Conservation (phyloP, 306 rosid species). For the Gastrolobium villosum region DNA sequence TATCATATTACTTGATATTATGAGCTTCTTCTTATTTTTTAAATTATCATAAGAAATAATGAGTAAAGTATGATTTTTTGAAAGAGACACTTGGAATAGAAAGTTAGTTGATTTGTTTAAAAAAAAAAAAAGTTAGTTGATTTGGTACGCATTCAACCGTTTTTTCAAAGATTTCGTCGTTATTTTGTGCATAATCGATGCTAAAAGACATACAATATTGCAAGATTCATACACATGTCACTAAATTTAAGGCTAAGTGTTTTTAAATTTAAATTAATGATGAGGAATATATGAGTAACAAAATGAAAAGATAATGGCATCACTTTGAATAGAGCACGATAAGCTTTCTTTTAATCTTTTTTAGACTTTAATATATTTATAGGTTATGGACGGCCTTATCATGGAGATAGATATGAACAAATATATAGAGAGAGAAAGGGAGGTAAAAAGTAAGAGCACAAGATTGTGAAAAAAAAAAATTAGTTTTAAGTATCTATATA, state of each 20-base stretch:
- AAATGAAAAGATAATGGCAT: not conserved
- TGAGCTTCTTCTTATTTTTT: not conserved
- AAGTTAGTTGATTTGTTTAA: constrained; percentile 42
- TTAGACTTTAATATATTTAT: not conserved
- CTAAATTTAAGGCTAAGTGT: not conserved
- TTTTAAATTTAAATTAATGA: not conserved
- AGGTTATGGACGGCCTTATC: not conserved
- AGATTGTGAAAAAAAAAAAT: too few relatives aligned
- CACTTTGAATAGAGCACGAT: not conserved
- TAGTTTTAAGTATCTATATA: too few relatives aligned
- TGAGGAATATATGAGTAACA: not conserved
- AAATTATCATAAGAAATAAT: constrained; percentile 1
- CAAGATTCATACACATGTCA: constrained; percentile 37
- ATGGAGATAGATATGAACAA: not conserved
- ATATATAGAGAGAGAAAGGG: not conserved
- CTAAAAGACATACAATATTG: not conserved
- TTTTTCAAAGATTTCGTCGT: constrained; percentile 1
- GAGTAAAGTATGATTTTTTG: constrained; percentile 18
- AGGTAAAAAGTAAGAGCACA: too few relatives aligned
- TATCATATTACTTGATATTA: not conserved
- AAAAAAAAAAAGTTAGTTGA: constrained; percentile 35
- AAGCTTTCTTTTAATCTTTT: not conserved
- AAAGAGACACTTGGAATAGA: constrained; percentile 25
- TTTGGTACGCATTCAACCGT: constrained; percentile 38
- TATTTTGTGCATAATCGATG: not conserved